Conservation (phyloP, 2,329 filamentous ascomycete species). For the Colletotrichum agaves region DNA sequence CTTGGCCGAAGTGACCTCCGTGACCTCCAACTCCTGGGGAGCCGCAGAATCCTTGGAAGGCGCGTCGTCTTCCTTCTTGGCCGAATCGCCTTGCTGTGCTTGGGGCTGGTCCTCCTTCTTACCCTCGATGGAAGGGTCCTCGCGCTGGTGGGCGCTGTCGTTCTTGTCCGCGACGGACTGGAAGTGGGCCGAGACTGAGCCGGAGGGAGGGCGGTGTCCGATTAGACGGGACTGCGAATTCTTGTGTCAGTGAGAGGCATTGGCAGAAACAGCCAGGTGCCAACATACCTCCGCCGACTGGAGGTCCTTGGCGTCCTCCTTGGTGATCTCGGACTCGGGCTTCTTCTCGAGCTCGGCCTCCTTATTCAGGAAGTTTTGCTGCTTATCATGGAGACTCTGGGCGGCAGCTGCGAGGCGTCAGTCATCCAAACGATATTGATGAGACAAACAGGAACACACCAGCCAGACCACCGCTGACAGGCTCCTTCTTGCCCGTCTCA, state of each 20-base stretch:
- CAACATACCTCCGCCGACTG: not conserved
- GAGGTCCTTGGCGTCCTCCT: constrained; percentile 4
- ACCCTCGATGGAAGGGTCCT: not conserved
- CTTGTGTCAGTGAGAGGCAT: not conserved
- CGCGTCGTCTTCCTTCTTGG: not conserved
- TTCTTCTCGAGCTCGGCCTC: constrained; percentile 4
- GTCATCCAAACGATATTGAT: not conserved
- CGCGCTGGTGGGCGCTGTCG: not conserved
- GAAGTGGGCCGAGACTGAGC: not conserved
- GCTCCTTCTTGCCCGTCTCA: not conserved
- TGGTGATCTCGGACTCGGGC: constrained; percentile 9
- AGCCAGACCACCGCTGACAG: not conserved
- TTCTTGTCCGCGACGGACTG: constrained; percentile 5
- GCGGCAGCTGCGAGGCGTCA: not conserved
- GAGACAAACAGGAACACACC: not conserved
- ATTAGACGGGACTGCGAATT: not conserved
- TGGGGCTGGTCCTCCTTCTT: not conserved
- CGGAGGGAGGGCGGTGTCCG: not conserved
- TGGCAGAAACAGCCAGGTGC: not conserved
- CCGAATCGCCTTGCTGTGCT: not conserved
- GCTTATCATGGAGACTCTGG: constrained; percentile 11
- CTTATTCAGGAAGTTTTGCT: not conserved
- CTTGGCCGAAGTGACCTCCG: too few relatives aligned
- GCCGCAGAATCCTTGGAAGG: not conserved
- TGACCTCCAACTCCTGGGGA: too few relatives aligned